phyloP scores from a whole-genome alignment of 495 filamentous ascomycete genomes.

The Hypoxylon crocopeplum region DNA sequence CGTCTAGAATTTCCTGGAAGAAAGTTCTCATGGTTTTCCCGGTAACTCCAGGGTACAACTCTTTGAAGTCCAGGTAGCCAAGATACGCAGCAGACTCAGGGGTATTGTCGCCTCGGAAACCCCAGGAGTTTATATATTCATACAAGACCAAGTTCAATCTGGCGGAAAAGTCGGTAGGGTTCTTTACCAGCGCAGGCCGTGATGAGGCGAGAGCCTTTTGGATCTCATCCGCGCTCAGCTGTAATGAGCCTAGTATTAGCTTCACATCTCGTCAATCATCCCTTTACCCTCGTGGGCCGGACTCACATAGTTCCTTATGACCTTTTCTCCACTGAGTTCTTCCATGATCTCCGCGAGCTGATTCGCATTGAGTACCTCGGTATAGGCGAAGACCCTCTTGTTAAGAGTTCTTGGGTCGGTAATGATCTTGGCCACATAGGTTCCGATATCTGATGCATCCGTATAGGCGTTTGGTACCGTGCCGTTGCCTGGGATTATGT shows the following conservation, averaged over 20 bases:
- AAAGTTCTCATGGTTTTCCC: slow-evolving; percentile 49
- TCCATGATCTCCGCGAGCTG: slow-evolving; percentile 59
- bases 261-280: background rate
- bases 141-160: slow-evolving; percentile 42
- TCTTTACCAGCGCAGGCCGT: slow-evolving; percentile 53
- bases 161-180: slow-evolving; percentile 35
- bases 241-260: background rate
- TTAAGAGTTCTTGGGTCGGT: slow-evolving; percentile 63
- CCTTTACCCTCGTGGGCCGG: background rate
- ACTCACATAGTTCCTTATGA: slow-evolving; percentile 59
- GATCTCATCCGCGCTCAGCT: slow-evolving; percentile 8
- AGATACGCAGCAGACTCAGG: slow-evolving; percentile 64
- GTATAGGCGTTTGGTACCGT: slow-evolving; percentile 56
- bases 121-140: slow-evolving; percentile 61
- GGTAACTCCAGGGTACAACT: slow-evolving; percentile 62
- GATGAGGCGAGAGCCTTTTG: slow-evolving; percentile 11
- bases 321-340: slow-evolving; percentile 60
- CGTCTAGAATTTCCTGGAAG: slow-evolving; percentile 20
- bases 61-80: slow-evolving; percentile 62
- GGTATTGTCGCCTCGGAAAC: slow-evolving; percentile 63
- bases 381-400: slow-evolving; percentile 62
- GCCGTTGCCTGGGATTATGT: slow-evolving; percentile 60
- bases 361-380: slow-evolving; percentile 56
- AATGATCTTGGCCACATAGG: slow-evolving; percentile 63
- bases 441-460: slow-evolving; percentile 62